Evolutionary conservation across 2,329 filamentous ascomycete species (phyloP).

Genomic region (Calonectria henricotiae): DNA sequence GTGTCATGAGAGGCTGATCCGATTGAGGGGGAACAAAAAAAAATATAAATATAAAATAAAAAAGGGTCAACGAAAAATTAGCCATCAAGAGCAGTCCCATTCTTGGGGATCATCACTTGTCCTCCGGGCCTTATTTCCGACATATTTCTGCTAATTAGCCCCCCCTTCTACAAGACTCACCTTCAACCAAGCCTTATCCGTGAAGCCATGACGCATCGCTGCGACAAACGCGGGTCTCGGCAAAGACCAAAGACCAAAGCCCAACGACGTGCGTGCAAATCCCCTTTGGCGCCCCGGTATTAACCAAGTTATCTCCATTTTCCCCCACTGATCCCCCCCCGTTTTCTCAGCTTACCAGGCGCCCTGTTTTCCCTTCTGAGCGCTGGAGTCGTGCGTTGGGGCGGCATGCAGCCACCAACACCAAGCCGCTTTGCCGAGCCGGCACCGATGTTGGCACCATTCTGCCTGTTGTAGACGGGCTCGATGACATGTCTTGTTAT

Average conservation of each 20-base stretch:
- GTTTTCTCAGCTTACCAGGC: background rate
- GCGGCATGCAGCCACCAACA: background rate
- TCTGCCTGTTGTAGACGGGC: background rate
- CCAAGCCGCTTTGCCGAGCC: slow-evolving; percentile 33
- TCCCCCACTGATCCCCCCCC: background rate
- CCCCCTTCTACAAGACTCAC: background rate
- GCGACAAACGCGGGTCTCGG: background rate
- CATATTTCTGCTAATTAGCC: background rate
- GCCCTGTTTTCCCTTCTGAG: background rate
- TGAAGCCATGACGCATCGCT: slow-evolving; percentile 9
- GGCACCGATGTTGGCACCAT: slow-evolving; percentile 37
- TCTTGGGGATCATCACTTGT: background rate
- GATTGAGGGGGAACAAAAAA: background rate
- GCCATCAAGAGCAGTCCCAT: background rate
- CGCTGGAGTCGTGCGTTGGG: slow-evolving; percentile 5
- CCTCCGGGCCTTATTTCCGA: background rate
- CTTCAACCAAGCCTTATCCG: background rate
- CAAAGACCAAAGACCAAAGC: background rate
- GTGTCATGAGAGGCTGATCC: slow-evolving; percentile 5
- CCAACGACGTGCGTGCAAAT: background rate
- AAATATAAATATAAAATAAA: no score
- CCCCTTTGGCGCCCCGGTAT: background rate
- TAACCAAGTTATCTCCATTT: slow-evolving; percentile 35
- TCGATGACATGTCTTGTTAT: background rate
- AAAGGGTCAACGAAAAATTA: background rate